Conservation (phyloP, 495 filamentous ascomycete species). For the Trichocladium uniseriatum region DNA sequence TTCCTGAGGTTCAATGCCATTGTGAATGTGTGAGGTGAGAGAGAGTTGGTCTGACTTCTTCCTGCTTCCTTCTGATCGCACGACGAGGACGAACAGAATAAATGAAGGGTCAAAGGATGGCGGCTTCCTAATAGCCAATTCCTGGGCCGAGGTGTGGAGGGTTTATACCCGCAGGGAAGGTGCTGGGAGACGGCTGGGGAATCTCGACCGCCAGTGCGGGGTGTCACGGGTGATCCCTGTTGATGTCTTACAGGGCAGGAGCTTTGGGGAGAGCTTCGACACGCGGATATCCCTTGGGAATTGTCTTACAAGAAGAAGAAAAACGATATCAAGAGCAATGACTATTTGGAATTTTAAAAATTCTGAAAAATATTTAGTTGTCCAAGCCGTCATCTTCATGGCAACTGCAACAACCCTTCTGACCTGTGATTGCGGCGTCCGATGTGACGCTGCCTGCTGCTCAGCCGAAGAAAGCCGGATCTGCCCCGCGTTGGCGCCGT, state of each 20-base stretch:
- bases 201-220: conserved; percentile 8
- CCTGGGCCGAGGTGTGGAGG: neutral
- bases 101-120: neutral
- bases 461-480: conserved; percentile 32
- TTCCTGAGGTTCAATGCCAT: conserved; percentile 24
- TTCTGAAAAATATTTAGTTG: neutral
- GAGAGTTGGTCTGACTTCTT: neutral
- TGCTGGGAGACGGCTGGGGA: neutral
- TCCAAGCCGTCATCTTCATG: no score
- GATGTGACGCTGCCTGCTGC: conserved; percentile 8
- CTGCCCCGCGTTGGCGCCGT: conserved; percentile 13
- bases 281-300: no score
- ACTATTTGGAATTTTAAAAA: neutral
- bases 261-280: neutral
- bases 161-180: neutral
- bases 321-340: neutral
- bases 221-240: conserved; percentile 4
- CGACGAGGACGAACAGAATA: neutral
- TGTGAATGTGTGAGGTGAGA: neutral
- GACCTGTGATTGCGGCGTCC: no score
- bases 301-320: no score
- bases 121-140: neutral
- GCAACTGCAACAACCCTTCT: no score
- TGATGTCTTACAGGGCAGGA: no score
- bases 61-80: neutral